phyloP scores from a whole-genome alignment of 495 filamentous ascomycete genomes.

The Tetracladium marchalianum region DNA sequence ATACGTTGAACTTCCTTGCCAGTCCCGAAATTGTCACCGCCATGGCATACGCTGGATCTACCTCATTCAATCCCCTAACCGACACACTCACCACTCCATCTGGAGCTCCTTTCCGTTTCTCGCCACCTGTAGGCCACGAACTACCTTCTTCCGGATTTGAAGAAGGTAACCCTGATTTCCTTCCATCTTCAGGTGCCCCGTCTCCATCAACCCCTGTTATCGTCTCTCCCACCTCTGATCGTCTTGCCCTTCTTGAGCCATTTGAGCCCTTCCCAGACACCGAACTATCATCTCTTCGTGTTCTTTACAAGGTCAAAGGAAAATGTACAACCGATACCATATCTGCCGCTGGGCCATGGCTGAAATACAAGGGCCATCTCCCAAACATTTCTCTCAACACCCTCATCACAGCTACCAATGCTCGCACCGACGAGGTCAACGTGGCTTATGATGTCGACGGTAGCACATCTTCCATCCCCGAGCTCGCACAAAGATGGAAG shows the following conservation, averaged over 20 bases:
- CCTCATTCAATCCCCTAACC: slow-evolving; percentile 93
- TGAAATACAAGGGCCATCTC: slow-evolving; percentile 98
- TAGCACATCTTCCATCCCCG: slow-evolving; percentile 59
- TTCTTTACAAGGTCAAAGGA: slow-evolving; percentile 90
- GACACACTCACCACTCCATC: slow-evolving; percentile 75
- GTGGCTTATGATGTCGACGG: slow-evolving; percentile 77
- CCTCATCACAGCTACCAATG: slow-evolving; percentile 87
- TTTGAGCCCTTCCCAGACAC: slow-evolving; percentile 73
- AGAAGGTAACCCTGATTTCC: slow-evolving; percentile 62
- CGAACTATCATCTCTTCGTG: slow-evolving; percentile 63
- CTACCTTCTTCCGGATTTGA: slow-evolving; percentile 75
- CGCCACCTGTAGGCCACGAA: slow-evolving; percentile 65
- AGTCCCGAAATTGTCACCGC: slow-evolving; percentile 95
- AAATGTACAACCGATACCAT: slow-evolving; percentile 99
- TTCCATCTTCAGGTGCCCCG: slow-evolving; percentile 59
- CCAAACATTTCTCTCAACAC: slow-evolving; percentile 97
- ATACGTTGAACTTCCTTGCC: slow-evolving; percentile 97
- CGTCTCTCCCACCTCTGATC: slow-evolving; percentile 75
- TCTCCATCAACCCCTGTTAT: slow-evolving; percentile 54
- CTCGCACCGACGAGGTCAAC: slow-evolving; percentile 85
- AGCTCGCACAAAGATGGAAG: slow-evolving; percentile 77
- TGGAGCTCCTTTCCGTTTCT: slow-evolving; percentile 77
- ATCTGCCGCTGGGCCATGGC: slow-evolving; percentile 92
- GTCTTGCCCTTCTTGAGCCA: slow-evolving; percentile 83
- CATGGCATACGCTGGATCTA: slow-evolving; percentile 83